Evolutionary conservation across 257 asterid species (phyloP), one percentile per base, ranked within the genome.

Genomic region (Plantago elongata): DNA sequence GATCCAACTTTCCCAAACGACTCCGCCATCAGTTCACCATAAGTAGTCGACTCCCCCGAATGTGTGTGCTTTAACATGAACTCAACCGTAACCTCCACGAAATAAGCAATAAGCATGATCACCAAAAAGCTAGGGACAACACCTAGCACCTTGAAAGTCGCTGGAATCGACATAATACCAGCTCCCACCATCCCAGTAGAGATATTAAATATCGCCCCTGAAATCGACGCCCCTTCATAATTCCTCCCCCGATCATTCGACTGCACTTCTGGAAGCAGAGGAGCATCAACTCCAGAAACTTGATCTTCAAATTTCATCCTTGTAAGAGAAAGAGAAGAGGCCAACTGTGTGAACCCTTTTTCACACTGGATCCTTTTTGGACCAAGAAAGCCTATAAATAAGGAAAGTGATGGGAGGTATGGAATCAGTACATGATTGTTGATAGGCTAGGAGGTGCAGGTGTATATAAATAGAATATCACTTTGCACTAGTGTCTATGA

Each of bases 181-280:
- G 99, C 97, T 11, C 97, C 97, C 29, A 93, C 86, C 92, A 93
- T 93, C 57, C 94, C 91, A 0, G 99, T 89, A 0, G 99, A 83
- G 8, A 89, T 81, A 69, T 93, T 93, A 74, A 93, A 93, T 55
- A 87, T 73, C 0, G 97, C 99, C 11, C 99, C 95, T 4, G 79
- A 77, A 50, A 89, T 70, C 44, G 96, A 79, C 42, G 90, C 95
- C n/a, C 93, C 87, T 27, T 58, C 75, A 46, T 60, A 56, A 0
- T 75, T 29, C 7, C 62, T 49, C 30, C 61, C 68, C 50, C 66
- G 72, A 34, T 52, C 65, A 7, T 9, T 44, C 3, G 68, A 63
- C 61, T 59, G 73, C 34, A 60, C 64, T 67, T 72, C 72, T 2
- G 86, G 86, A 56, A 84, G 81, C 11, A 90, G 75, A 14, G 94